Evolutionary conservation across 176 grass and related monocot genomes (phyloP).

Genomic region (Bromus sterilis): DNA sequence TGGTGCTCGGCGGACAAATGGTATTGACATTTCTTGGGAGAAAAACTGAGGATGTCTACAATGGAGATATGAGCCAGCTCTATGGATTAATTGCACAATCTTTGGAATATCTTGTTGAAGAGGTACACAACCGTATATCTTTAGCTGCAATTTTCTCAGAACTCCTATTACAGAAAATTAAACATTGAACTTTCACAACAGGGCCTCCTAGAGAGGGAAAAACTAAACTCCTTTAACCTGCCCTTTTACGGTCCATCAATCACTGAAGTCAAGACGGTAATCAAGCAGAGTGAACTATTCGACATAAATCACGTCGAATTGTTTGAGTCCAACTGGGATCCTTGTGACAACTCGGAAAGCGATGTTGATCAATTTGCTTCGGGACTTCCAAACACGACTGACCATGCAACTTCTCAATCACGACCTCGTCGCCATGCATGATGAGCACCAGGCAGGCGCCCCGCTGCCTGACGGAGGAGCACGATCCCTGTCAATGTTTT

Average conservation of each 20-base stretch:
- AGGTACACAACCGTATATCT: neutral
- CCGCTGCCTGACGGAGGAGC: too few species aligned
- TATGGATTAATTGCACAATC: slow-evolving; percentile 11
- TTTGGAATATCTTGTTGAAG: neutral
- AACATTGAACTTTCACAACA: neutral
- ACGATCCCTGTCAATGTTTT: too few species aligned
- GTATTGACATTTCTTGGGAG: slow-evolving; percentile 23
- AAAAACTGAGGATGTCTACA: neutral
- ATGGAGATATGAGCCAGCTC: neutral
- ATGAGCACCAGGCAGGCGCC: too few species aligned
- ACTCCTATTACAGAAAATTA: neutral
- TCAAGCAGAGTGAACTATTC: slow-evolving; percentile 15
- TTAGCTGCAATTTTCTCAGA: neutral
- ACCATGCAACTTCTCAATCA: too few species aligned
- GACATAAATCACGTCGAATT: neutral
- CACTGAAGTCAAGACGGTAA: slow-evolving; percentile 12
- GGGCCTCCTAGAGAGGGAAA: slow-evolving; percentile 27
- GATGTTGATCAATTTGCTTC: too few species aligned
- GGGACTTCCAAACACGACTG: too few species aligned
- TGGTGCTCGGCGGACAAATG: slow-evolving; percentile 18
- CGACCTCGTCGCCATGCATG: too few species aligned
- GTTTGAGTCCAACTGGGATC: slow-evolving; percentile 36
- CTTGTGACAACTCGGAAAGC: neutral
- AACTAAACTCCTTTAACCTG: slow-evolving; percentile 30
- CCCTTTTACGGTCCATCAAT: slow-evolving; percentile 29